A percentile compares a stretch with the other conserved stretches of the same genome.
Conservation (phyloP, 2,329 filamentous ascomycete species). For the Arthrobotrys iridis region DNA sequence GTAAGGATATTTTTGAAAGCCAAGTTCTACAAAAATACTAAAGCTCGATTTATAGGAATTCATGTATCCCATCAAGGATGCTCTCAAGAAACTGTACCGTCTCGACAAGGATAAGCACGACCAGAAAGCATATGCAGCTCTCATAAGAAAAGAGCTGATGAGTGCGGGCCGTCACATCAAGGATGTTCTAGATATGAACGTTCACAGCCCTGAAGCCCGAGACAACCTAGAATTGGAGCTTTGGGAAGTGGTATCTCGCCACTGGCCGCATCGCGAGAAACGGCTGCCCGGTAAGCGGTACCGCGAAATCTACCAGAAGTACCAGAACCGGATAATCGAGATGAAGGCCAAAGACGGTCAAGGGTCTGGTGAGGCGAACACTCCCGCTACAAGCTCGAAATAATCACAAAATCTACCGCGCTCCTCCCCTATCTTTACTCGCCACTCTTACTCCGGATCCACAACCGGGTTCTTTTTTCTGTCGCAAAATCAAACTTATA, state of each 20-base stretch:
- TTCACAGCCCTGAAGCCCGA: constrained; percentile 15
- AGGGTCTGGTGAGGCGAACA: constrained; percentile 4
- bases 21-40: not conserved
- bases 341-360: constrained; percentile 48
- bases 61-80: constrained; percentile 36
- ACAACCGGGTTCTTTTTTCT: not conserved
- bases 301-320: constrained; percentile 38
- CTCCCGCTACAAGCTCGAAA: constrained; percentile 7
- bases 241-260: constrained; percentile 47
- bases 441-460: not conserved
- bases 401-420: not conserved
- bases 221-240: constrained; percentile 38
- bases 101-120: constrained; percentile 37
- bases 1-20: constrained; percentile 21
- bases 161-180: constrained; percentile 35
- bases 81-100: constrained; percentile 33
- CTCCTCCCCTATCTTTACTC: not conserved
- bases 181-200: constrained; percentile 38
- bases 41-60: constrained; percentile 36
- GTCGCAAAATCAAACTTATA: constrained; percentile 5
- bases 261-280: constrained; percentile 48
- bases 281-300: constrained; percentile 37
- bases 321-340: constrained; percentile 33
- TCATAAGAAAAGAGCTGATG: constrained; percentile 51
- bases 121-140: constrained; percentile 22